Evolutionary conservation across 768 basidiomycete species (phyloP), one percentile per base, ranked within the genome.

Genomic region (Hortiboletus campestris): DNA sequence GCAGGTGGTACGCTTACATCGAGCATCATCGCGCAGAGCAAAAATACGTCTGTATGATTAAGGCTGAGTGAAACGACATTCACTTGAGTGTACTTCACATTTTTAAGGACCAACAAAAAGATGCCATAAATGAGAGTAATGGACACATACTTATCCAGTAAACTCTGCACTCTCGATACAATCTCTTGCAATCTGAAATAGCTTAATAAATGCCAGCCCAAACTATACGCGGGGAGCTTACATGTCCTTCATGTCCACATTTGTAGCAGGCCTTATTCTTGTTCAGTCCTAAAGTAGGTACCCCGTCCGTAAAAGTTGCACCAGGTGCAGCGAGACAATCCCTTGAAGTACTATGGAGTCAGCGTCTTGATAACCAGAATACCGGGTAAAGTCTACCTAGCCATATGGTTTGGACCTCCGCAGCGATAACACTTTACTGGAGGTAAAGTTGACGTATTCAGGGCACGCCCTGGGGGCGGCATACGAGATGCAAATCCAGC

Each of bases 351-450:
- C 50, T 42, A 39, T 40, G 28, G 22, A 16, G 38, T 67, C 55
- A 63, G 42, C 35, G 7, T 35, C 44, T n/a, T 32, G 16, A 43
- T 31, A 35, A 43, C 36, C 49, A 59, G 28, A 55, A 61, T 11
- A n/a, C 14, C 6, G 13, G 17, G 42, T 36, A 12, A 50, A 47
- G 42, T 59, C 53, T 69, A 89, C 89, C 81, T 85, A 13, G 90
- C 91, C 80, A 91, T 84, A 68, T 92, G 90, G 75, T 94, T 95
- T 14, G 88, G 84, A 29, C 90, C 90, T 44, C 91, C 91, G 67
- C 94, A 96, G 47, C 89, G 84, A 71, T 89, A 94, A 67, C 93
- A 96, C 72, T 89, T 91, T 48, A 94, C 85, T 17, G 89, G 86
- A 48, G 89, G 89, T 46, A 91, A 75, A 46, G 88, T 83, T 20